Conservation (phyloP, 345 rosid species). For the Aquilaria yunnanensis region DNA sequence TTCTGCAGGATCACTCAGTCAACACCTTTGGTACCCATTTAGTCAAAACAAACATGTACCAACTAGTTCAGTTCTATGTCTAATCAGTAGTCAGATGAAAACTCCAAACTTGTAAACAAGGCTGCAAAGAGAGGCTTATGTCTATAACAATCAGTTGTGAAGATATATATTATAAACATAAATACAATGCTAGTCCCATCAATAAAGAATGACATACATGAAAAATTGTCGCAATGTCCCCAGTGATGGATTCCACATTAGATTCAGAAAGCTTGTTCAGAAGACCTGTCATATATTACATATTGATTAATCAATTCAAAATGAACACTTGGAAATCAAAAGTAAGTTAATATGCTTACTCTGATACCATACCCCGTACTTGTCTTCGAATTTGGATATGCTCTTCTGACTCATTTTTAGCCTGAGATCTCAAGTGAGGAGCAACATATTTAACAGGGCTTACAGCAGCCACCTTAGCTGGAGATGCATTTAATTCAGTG, state of each 20-base stretch:
- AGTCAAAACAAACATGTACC: too few relatives aligned
- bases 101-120: background rate
- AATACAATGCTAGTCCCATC: background rate
- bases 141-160: background rate
- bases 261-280: slow-evolving; percentile 81
- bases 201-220: slow-evolving; percentile 36
- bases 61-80: too few relatives aligned
- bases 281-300: slow-evolving; percentile 52
- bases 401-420: slow-evolving; percentile 62
- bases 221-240: slow-evolving; percentile 61
- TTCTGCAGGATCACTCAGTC: too few relatives aligned
- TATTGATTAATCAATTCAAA: slow-evolving; percentile 10
- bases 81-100: too few relatives aligned
- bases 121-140: background rate
- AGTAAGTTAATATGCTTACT: slow-evolving; percentile 10
- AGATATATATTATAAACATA: slow-evolving; percentile 1
- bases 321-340: slow-evolving; percentile 9
- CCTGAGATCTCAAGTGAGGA: slow-evolving; percentile 59
- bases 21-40: too few relatives aligned
- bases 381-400: slow-evolving; percentile 56
- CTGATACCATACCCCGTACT: slow-evolving; percentile 51
- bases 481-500: slow-evolving; percentile 20
- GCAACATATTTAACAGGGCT: slow-evolving; percentile 52
- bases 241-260: slow-evolving; percentile 79
- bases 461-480: slow-evolving; percentile 17